These are phyloP conservation scores for Coemansia sp. DNA, from an alignment of 192 early-diverging fungal species.

Conservation along the genomic window DNA sequence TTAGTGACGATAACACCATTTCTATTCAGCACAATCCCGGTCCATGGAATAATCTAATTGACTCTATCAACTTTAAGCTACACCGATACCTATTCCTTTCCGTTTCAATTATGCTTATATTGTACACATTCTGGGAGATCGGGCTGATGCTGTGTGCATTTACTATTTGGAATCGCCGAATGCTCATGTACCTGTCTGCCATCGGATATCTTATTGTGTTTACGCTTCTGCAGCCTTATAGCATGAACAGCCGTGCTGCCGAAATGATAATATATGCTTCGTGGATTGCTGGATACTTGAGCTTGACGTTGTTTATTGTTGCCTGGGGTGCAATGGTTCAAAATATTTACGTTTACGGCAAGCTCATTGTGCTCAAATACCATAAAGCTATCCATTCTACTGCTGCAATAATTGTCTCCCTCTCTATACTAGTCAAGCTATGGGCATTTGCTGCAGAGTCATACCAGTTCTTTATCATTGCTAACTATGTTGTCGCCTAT, in stretches of 20 bases:
- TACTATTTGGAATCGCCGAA: conserved; percentile 35
- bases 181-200: conserved; percentile 40
- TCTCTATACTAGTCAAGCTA: conserved; percentile 26
- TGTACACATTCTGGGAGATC: conserved; percentile 39
- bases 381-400: conserved; percentile 6
- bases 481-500: conserved; percentile 11
- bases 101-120: conserved; percentile 13
- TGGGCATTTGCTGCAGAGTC: conserved; percentile 42
- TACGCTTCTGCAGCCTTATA: conserved; percentile 31
- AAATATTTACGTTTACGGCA: conserved; percentile 12
- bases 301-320: conserved; percentile 35
- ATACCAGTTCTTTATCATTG: conserved; percentile 16
- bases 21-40: conserved; percentile 2
- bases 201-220: conserved; percentile 35
- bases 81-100: conserved; percentile 31
- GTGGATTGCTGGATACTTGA: conserved; percentile 38
- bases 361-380: background rate
- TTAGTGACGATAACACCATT: background rate
- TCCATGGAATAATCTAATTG: conserved; percentile 23
- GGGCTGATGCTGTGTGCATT: conserved; percentile 31
- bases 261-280: conserved; percentile 29
- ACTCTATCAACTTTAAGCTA: conserved; percentile 11
- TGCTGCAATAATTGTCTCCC: conserved; percentile 14
- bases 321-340: conserved; percentile 33
- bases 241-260: conserved; percentile 16